Evolutionary conservation across 768 basidiomycete genomes (phyloP).

Genomic region (Glaciozyma martinii): DNA sequence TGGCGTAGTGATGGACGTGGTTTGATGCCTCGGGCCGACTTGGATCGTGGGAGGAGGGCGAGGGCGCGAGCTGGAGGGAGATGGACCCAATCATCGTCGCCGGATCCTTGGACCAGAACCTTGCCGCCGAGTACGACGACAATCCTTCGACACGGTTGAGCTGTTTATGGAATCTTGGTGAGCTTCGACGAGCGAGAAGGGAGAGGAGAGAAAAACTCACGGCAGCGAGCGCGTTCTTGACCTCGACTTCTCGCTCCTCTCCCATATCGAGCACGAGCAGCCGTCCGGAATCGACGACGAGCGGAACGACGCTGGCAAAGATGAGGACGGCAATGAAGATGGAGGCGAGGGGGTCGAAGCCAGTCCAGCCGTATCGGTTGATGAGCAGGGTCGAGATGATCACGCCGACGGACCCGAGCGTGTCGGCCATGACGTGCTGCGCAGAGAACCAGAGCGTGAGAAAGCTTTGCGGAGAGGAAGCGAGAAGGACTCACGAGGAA

Average conservation of each 20-base stretch:
- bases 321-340: conserved; percentile 92
- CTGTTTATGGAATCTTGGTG: conserved; percentile 41
- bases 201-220: conserved; percentile 28
- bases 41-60: conserved; percentile 52
- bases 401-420: conserved; percentile 92
- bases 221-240: conserved; percentile 42
- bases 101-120: conserved; percentile 95
- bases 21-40: conserved; percentile 43
- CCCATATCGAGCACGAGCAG: conserved; percentile 79
- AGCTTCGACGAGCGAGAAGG: neutral
- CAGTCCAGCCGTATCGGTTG: conserved; percentile 94
- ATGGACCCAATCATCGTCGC: conserved; percentile 78
- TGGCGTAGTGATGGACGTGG: conserved; percentile 49
- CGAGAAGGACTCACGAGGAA: conserved; percentile 47
- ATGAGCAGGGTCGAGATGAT: conserved; percentile 95
- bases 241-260: conserved; percentile 41
- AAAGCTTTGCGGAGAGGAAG: too few relatives aligned
- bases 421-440: conserved; percentile 88
- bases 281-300: conserved; percentile 85
- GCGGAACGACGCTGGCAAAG: conserved; percentile 86
- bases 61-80: conserved; percentile 71
- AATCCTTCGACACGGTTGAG: conserved; percentile 68
- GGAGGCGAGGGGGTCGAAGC: conserved; percentile 95
- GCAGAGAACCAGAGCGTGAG: too few relatives aligned
- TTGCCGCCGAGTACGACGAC: conserved; percentile 64